These are phyloP conservation scores for Sphagnum fallax DNA, from an alignment of 228 moss, liverwort and hornwort species.

Conservation along the genomic window DNA sequence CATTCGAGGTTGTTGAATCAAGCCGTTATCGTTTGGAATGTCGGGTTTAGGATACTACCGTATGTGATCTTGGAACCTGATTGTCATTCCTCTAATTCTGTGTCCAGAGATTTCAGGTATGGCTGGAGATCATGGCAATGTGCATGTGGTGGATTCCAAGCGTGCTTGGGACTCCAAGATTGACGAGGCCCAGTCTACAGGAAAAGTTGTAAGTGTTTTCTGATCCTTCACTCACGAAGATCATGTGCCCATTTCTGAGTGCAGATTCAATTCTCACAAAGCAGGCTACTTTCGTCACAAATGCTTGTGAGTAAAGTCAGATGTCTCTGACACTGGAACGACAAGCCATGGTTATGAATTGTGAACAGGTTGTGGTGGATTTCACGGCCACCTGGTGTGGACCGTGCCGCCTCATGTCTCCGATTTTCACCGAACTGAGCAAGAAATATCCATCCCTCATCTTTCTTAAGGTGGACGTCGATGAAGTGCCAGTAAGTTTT, in stretches of 20 bases:
- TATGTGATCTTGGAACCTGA: no score
- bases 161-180: slow-evolving; percentile 37
- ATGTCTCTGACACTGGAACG: no score
- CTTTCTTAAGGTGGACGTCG: slow-evolving; percentile 64
- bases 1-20: no score
- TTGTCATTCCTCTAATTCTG: no score
- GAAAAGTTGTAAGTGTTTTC: slow-evolving; percentile 26
- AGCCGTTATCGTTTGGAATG: no score
- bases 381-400: slow-evolving; percentile 84
- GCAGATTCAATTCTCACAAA: no score
- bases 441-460: slow-evolving; percentile 44
- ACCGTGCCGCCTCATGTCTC: slow-evolving; percentile 59
- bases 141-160: slow-evolving; percentile 30
- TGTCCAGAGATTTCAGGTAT: slow-evolving; percentile 19
- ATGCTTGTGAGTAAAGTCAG: no score
- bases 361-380: slow-evolving; percentile 54
- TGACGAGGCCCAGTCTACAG: slow-evolving; percentile 20
- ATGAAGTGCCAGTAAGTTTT: slow-evolving; percentile 43
- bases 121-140: slow-evolving; percentile 25
- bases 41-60: no score
- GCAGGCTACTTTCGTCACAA: no score
- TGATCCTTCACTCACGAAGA: no score
- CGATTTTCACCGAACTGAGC: slow-evolving; percentile 43
- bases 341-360: not conserved
- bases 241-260: no score